Conservation (phyloP, 2,329 filamentous ascomycete species). For the Sporothrix schenckii region DNA sequence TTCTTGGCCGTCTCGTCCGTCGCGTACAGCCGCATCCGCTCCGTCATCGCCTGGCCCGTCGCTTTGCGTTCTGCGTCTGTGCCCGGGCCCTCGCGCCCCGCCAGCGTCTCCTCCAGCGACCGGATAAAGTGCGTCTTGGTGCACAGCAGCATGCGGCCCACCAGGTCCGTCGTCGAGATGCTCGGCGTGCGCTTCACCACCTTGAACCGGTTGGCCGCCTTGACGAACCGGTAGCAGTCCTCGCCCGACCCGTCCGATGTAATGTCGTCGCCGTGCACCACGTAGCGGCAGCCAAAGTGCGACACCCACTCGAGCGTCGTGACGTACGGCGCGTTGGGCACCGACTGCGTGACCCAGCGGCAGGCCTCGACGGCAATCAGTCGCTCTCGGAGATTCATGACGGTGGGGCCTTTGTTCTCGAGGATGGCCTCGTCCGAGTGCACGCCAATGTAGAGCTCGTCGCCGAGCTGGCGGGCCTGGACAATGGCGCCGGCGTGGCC, state of each 20-base stretch:
- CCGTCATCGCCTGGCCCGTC: slow-evolving; percentile 68
- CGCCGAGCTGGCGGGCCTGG: slow-evolving; percentile 88
- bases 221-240: slow-evolving; percentile 98
- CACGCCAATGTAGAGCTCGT: slow-evolving; percentile 86
- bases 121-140: slow-evolving; percentile 93
- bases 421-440: slow-evolving; percentile 96
- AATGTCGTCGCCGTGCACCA: slow-evolving; percentile 45
- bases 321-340: slow-evolving; percentile 89
- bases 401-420: slow-evolving; percentile 95
- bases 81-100: slow-evolving; percentile 72
- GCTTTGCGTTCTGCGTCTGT: slow-evolving; percentile 65
- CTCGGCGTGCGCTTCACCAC: slow-evolving; percentile 95
- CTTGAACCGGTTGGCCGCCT: slow-evolving; percentile 89
- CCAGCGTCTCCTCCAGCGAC: slow-evolving; percentile 69
- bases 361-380: slow-evolving; percentile 91
- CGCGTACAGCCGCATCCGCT: slow-evolving; percentile 81
- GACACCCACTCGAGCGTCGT: slow-evolving; percentile 92
- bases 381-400: slow-evolving; percentile 91
- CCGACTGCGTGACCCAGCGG: slow-evolving; percentile 85
- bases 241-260: slow-evolving; percentile 81
- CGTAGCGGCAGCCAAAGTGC: slow-evolving; percentile 92
- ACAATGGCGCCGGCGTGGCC: slow-evolving; percentile 96
- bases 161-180: slow-evolving; percentile 97
- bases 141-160: slow-evolving; percentile 94
- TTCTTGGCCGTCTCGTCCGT: slow-evolving; percentile 79